Conservation (phyloP, 2,329 filamentous ascomycete genomes). For the Massarina eburnea region DNA sequence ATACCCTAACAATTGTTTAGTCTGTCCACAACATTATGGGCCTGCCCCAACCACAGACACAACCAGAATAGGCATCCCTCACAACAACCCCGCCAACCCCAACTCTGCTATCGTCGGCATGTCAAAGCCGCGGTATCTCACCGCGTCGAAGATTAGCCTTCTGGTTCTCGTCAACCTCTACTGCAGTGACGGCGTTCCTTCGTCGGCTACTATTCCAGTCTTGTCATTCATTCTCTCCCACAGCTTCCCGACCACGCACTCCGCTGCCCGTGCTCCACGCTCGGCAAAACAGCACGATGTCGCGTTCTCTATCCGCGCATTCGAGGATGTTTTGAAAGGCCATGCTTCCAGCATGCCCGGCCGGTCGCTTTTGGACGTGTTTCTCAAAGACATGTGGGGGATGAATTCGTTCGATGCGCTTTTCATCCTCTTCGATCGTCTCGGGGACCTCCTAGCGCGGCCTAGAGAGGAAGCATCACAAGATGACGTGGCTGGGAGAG, state of each 20-base stretch:
- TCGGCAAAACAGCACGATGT: conserved; percentile 36
- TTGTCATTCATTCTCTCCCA: conserved; percentile 78
- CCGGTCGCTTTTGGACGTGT: conserved; percentile 82
- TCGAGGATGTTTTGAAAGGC: conserved; percentile 50
- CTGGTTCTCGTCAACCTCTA: conserved; percentile 83
- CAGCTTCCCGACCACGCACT: conserved; percentile 50
- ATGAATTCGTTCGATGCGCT: conserved; percentile 80
- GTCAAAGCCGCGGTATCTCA: conserved; percentile 78
- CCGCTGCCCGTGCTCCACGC: conserved; percentile 21
- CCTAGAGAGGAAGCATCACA: conserved; percentile 21
- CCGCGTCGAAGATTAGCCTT: conserved; percentile 83
- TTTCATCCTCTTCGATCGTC: conserved; percentile 70
- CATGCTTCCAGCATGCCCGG: conserved; percentile 64
- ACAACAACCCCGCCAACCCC: neutral
- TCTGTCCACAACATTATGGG: too few species aligned
- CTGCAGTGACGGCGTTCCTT: conserved; percentile 68
- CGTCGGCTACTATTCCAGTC: conserved; percentile 70
- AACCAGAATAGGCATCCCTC: neutral
- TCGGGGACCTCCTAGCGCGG: conserved; percentile 61
- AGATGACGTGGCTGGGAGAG: conserved; percentile 38
- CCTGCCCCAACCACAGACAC: too few species aligned
- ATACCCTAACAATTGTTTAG: too few species aligned
- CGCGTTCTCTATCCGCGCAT: conserved; percentile 40
- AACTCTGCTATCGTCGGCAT: conserved; percentile 11
- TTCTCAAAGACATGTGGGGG: conserved; percentile 79